Base-by-base conservation (phyloP, 345 rosid genomes). In the Mangifera indica region DNA sequence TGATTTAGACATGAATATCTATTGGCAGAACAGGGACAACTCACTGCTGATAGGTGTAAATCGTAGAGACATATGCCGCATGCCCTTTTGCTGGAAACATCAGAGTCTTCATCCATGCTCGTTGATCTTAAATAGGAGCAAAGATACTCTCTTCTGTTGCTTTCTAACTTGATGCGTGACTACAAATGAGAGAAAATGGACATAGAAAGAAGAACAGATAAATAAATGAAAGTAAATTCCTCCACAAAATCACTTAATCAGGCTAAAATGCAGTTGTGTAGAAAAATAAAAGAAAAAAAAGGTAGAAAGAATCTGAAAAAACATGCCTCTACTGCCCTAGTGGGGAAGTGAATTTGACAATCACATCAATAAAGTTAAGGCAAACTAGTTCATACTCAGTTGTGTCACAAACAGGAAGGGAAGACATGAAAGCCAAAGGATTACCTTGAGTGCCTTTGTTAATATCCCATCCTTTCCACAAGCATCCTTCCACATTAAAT, bases 11-110 rank as follows among this genome's bases (percentile, higher is more conserved):
- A 92, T 3, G 88, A 81, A 77, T 82, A 89, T 54, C 76, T 83
- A 70, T 75, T 78, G 48, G 76, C 71, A n/a, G 85, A 89, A 75
- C 96, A 88, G 13, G 76, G 63, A 70, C 93, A 92, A 20, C 52
- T 40, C 13, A 68, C 92, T 26, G 96, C 91, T 5, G 97, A 92
- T 51, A 89, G 85, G 76, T 88, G 83, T 80, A 92, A 71, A 79
- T 92, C 93, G 24, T 42, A 82, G 63, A 71, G 80, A 78, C 96
- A 92, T 49, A 79, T 70, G 72, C 71, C 34, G 67, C 92, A 89
- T 73, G 86, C 92, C 74, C 73, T 84, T 75, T 84, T 89, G 72
- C 76, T 74, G 10, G 52, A 72, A n/a, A 74, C 78, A 75, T 81
- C 88, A 72, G 80, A 81, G 58, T 61, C 71, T 68, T 71, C 69